phyloP scores from a whole-genome alignment of 164 flowering plant species.

The Aristolochia fimbriata region DNA sequence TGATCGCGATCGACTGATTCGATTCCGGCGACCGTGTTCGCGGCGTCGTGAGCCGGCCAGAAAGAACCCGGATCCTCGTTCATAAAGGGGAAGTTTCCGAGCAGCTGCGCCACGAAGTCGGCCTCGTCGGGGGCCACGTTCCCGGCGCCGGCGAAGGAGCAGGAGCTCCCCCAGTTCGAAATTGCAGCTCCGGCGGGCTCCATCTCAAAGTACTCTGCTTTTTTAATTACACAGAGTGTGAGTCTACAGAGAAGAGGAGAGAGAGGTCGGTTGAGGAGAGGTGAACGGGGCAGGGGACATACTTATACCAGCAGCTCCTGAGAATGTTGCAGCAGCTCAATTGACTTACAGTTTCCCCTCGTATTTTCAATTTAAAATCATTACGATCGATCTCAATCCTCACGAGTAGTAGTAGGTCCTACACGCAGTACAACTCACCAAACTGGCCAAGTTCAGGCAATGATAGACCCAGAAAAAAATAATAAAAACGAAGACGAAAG shows the following conservation, averaged over 20 bases:
- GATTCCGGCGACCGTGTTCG: conserved; percentile 5
- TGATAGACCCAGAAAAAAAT: conserved; percentile 5
- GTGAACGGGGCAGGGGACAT: neutral
- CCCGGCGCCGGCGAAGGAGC: conserved; percentile 21
- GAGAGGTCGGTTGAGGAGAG: neutral
- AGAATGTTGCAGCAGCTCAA: conserved; percentile 16
- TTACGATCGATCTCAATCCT: conserved; percentile 12
- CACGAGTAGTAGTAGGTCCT: conserved; percentile 11
- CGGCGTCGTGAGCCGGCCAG: conserved; percentile 19
- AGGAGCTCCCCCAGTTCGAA: conserved; percentile 46
- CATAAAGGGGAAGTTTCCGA: conserved; percentile 19
- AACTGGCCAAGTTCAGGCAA: conserved; percentile 29
- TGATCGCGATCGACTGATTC: too few species aligned
- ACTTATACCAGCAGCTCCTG: conserved; percentile 19
- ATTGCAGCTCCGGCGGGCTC: conserved; percentile 34
- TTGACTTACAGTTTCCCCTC: conserved; percentile 15
- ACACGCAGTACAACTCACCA: conserved; percentile 30
- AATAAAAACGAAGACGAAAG: too few species aligned
- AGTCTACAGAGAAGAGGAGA: neutral
- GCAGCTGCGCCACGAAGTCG: conserved; percentile 63
- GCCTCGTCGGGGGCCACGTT: conserved; percentile 41
- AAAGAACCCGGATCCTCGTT: conserved; percentile 9
- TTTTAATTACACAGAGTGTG: neutral
- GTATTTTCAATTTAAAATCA: conserved; percentile 18
- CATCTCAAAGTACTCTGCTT: conserved; percentile 23